A percentile compares a stretch with the other conserved stretches of the same genome.
Conservation (phyloP, 2,329 filamentous ascomycete genomes). For the Didymella keratinophila region DNA sequence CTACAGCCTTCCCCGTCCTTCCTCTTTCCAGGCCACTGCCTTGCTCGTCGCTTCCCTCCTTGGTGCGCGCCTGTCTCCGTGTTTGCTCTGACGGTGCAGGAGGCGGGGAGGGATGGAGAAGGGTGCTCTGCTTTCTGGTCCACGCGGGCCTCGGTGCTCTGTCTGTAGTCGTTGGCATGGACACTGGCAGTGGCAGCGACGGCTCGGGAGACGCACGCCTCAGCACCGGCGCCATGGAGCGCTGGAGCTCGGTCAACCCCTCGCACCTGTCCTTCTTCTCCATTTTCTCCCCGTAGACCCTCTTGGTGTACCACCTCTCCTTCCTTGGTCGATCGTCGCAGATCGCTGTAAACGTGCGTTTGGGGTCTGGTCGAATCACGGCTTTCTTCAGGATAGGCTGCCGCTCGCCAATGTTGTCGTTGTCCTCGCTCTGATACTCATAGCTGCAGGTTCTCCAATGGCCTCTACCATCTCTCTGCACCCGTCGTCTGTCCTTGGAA, state of each 20-base stretch:
- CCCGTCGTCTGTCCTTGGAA: background rate
- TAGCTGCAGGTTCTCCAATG: constrained; percentile 3
- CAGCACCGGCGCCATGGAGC: constrained; percentile 19
- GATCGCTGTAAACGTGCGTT: constrained; percentile 26
- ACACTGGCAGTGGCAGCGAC: too few relatives aligned
- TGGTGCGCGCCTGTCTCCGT: too few relatives aligned
- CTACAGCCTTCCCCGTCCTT: too few relatives aligned
- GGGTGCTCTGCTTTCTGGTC: background rate
- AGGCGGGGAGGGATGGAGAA: background rate
- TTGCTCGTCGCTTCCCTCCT: too few relatives aligned
- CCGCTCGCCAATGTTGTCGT: background rate
- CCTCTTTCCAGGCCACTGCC: too few relatives aligned
- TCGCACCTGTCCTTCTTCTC: background rate
- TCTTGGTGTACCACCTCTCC: constrained; percentile 11
- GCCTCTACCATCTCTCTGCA: constrained; percentile 6
- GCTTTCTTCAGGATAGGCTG: too few relatives aligned
- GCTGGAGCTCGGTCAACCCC: constrained; percentile 7
- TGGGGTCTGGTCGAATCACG: constrained; percentile 33
- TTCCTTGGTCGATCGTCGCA: constrained; percentile 9
- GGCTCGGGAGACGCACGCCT: background rate
- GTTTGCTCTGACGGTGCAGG: too few relatives aligned
- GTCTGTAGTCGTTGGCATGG: too few relatives aligned
- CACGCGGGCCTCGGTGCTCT: background rate
- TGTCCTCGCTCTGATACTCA: constrained; percentile 17
- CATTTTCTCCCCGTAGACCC: background rate